phyloP scores from a whole-genome alignment of 108 stramenopile genomes.

The Skeletonema menzelii region DNA sequence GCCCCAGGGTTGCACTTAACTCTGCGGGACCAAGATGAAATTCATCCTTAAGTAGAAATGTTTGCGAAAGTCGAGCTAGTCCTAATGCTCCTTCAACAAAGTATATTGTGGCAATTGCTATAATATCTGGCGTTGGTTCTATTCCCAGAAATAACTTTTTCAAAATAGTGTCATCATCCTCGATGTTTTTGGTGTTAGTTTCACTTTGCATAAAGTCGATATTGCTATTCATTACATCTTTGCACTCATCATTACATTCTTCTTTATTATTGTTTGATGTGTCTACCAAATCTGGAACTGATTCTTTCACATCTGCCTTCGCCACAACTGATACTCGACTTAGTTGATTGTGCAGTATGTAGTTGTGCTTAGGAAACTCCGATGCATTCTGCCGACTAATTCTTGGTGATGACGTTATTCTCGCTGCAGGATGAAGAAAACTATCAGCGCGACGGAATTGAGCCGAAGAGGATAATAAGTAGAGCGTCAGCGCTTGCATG shows the following conservation, averaged over 20 bases:
- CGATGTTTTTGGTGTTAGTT: neutral
- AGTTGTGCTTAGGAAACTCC: neutral
- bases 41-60: slow-evolving; percentile 94
- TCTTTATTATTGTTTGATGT: neutral
- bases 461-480: neutral
- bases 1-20: slow-evolving; percentile 83
- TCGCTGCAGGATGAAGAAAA: neutral
- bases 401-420: neutral
- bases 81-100: slow-evolving; percentile 96
- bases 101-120: slow-evolving; percentile 91
- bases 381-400: neutral
- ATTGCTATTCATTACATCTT: neutral
- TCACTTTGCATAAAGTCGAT: neutral
- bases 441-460: neutral
- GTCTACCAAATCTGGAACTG: neutral
- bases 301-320: neutral
- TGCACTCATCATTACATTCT: neutral
- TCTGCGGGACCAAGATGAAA: slow-evolving; percentile 92
- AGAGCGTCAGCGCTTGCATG: neutral
- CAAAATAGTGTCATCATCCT: neutral
- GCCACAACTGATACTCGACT: neutral
- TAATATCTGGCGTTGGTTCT: slow-evolving; percentile 78
- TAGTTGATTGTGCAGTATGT: neutral
- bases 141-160: slow-evolving; percentile 64
- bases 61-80: slow-evolving; percentile 90